phyloP scores from a whole-genome alignment of 768 basidiomycete species.

The Suillus subalutaceus region DNA sequence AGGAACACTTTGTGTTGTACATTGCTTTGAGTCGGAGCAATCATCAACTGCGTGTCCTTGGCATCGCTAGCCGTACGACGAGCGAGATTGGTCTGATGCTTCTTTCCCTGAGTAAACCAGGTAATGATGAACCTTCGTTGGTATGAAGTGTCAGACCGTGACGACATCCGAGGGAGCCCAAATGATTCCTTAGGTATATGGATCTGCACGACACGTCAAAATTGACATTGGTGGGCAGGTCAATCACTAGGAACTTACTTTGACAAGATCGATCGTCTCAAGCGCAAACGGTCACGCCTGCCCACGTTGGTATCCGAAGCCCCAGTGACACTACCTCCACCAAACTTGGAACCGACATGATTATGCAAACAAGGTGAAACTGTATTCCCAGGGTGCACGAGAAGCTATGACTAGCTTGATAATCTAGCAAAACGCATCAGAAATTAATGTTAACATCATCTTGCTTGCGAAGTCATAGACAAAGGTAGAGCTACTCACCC shows the following conservation, averaged over 20 bases:
- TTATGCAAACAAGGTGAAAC: constrained; percentile 54
- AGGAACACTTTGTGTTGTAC: constrained; percentile 94
- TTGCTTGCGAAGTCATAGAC: constrained; percentile 1
- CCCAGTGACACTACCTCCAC: constrained; percentile 94
- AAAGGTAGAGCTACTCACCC: neutral
- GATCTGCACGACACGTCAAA: constrained; percentile 55
- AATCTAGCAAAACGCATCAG: constrained; percentile 47
- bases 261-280: constrained; percentile 97
- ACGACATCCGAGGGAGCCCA: constrained; percentile 97
- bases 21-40: constrained; percentile 76
- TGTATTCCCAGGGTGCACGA: neutral
- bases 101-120: constrained; percentile 99
- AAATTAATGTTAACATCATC: neutral
- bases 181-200: constrained; percentile 97
- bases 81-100: constrained; percentile 98
- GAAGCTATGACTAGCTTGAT: constrained; percentile 51
- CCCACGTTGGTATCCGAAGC: constrained; percentile 96
- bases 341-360: constrained; percentile 94
- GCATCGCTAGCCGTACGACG: constrained; percentile 96
- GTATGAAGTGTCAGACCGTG: constrained; percentile 97
- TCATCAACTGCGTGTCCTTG: constrained; percentile 90
- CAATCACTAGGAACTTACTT: constrained; percentile 50
- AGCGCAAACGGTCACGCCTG: constrained; percentile 89
- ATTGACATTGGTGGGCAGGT: neutral
- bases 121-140: constrained; percentile 91